Evolutionary conservation across 208 protist genomes (phyloP), one percentile per base, ranked within the genome.

Genomic region (Entamoeba histolytica): DNA sequence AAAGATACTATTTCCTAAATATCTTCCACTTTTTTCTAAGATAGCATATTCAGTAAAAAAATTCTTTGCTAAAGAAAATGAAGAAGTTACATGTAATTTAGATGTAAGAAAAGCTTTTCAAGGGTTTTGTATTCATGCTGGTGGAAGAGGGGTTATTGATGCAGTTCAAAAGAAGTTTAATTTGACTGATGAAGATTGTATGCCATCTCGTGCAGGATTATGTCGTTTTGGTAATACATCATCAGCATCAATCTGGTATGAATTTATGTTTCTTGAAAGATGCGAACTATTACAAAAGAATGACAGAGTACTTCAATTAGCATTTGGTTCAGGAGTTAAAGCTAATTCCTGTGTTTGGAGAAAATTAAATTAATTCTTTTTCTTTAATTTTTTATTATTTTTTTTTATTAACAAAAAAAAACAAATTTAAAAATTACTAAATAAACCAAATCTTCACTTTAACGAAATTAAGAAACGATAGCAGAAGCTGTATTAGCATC

Each of bases 401-500:
- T 44, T 44, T 44, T 44, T 44, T 44, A 44, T 44, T 44, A 44
- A 44, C 39, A 52, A 52, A 15, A 17, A 52, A 52, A 52, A 52
- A 17, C 10, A 17, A 15, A 7, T 52, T 52, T 52, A 15, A 52
- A 52, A 52, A 52, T 15, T 15, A 52, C 4, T 52, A 7, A 15
- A 52, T 15, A 78, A 78, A 10, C 61, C 8, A 78, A 78, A 78
- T 78, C 61, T 78, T 78, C 28, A 78, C 28, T 78, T 78, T 39
- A 78, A 78, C 50, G 50, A 52, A 78, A 23, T 93, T 93, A 93
- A 49, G 97, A 96, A 92, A 98, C 95, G 69, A 98, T 93, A 92
- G 96, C 94, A 49, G 96, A 96, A 93, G 97, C 97, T 51, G 96
- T 97, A 49, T 94, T 73, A 49, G 95, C 93, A 78, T 97, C 95